Conservation (phyloP, 192 early-diverging fungal species). For the Coemansia furcata region DNA sequence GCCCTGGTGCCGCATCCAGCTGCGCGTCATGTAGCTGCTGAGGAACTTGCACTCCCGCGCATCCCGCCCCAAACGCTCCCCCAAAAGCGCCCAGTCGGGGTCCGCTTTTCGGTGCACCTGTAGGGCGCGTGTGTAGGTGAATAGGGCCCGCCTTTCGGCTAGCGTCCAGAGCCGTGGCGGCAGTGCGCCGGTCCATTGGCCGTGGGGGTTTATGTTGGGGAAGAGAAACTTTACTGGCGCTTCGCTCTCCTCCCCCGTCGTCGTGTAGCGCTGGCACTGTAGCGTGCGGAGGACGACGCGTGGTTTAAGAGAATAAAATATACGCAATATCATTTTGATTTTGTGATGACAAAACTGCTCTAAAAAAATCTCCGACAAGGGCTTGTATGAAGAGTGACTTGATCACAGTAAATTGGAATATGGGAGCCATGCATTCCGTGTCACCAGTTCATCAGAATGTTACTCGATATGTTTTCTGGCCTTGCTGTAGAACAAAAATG, state of each 20-base stretch:
- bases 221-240: neutral
- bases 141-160: slow-evolving; percentile 22
- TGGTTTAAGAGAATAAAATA: neutral
- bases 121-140: slow-evolving; percentile 10
- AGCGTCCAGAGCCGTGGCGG: slow-evolving; percentile 12
- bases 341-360: too few relatives aligned
- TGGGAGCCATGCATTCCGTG: too few relatives aligned
- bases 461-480: too few relatives aligned
- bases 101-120: neutral
- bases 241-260: neutral
- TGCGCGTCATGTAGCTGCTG: neutral
- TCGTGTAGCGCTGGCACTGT: neutral
- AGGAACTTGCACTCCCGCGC: slow-evolving; percentile 12
- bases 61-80: neutral
- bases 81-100: slow-evolving; percentile 15
- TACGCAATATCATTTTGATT: neutral
- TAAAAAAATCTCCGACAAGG: too few relatives aligned
- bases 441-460: too few relatives aligned
- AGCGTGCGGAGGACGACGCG: too few relatives aligned
- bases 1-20: slow-evolving; percentile 5
- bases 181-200: neutral
- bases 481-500: too few relatives aligned
- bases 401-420: too few relatives aligned
- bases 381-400: too few relatives aligned
- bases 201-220: neutral